Conservation (phyloP, 352 stramenopile species). For the Globisporangium carolinianum region DNA sequence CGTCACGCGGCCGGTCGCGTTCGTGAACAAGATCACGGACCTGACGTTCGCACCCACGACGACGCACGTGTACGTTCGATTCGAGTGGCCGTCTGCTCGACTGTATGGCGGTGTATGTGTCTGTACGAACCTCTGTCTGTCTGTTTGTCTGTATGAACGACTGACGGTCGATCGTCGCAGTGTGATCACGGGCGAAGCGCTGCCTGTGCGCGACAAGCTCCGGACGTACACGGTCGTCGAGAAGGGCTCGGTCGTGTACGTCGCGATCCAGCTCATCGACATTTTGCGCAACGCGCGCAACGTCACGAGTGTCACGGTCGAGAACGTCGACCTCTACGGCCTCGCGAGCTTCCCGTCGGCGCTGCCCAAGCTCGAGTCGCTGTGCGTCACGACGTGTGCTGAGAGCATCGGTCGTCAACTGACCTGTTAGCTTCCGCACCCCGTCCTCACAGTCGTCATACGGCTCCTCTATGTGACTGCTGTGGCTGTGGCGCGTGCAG, state of each 20-base stretch:
- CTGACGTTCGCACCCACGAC: slow-evolving; percentile 24
- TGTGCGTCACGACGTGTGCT: slow-evolving; percentile 14
- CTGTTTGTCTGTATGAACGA: not conserved
- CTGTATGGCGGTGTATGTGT: not conserved
- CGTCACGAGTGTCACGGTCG: slow-evolving; percentile 25
- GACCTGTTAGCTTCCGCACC: too few species aligned
- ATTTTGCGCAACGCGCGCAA: slow-evolving; percentile 20
- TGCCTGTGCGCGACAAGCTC: slow-evolving; percentile 31
- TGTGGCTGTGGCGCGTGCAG: not conserved
- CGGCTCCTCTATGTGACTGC: not conserved
- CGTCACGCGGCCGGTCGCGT: slow-evolving; percentile 15
- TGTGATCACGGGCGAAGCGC: slow-evolving; percentile 25
- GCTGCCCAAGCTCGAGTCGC: slow-evolving; percentile 19
- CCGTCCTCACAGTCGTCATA: too few species aligned
- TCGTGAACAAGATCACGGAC: slow-evolving; percentile 17
- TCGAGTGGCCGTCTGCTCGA: not conserved
- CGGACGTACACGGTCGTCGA: slow-evolving; percentile 19
- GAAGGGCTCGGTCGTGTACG: slow-evolving; percentile 16
- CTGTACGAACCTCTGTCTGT: not conserved
- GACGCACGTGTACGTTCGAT: slow-evolving; percentile 19
- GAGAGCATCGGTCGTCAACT: too few species aligned
- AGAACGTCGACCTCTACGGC: slow-evolving; percentile 29
- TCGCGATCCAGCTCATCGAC: slow-evolving; percentile 11
- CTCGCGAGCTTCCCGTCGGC: slow-evolving; percentile 18
- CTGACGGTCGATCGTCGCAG: slow-evolving; percentile 2